Base-by-base conservation (phyloP, 139 green algal genomes). In the Chlorella vulgaris region DNA sequence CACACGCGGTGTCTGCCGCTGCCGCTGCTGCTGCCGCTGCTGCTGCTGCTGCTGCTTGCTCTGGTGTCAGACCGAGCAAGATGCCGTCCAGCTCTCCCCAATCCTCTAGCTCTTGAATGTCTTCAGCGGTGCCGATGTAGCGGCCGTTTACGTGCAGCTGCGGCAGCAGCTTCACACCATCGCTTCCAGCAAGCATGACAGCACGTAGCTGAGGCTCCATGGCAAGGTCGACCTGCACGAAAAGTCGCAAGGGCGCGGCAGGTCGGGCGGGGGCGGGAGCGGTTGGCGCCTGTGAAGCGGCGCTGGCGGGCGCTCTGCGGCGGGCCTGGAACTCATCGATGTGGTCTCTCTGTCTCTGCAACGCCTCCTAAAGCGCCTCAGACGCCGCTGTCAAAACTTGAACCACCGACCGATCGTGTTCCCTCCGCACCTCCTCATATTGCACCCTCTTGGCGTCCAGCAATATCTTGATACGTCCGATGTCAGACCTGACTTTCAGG, bases 181-280 rank as follows among this genome's bases (percentile, higher is more conserved):
- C 67, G 69, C 85, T 91, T 39, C 55, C 80, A 5, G 39, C 51
- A 10, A 90, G 61, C 89, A 93, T 93, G 33, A 82, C 79, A 29
- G 50, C 38, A 7, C 90, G 73, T 0, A 80, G 62, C 2, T 79
- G 26, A 0, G 86, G 84, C 7, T 83, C 61, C 35, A 62, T 58
- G 18, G 90, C 71, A 6, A 94, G 78, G 58, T 94, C 90, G 0
- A 94, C 83, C 90, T 93, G 88, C 7, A n/a, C n/a, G n/a, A n/a
- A n/a, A n/a, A 55, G 7, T 33, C 7, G 36, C 36, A 18, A 33
- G 61, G 28, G 29, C 4, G 19, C 2, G 60, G 8, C 3, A 47
- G 24, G 35, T 8, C 26, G 71, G 13, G 43, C 2, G 19, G 28
- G 3, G 55, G n/a, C 8, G 15, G n/a, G 24, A 42, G 47, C 47